Percentiles rank a stretch among this genome's conserved stretches.
Evolutionary conservation across 2,329 filamentous ascomycete genomes (phyloP).

Genomic region (Pyrenochaeta sp.): DNA sequence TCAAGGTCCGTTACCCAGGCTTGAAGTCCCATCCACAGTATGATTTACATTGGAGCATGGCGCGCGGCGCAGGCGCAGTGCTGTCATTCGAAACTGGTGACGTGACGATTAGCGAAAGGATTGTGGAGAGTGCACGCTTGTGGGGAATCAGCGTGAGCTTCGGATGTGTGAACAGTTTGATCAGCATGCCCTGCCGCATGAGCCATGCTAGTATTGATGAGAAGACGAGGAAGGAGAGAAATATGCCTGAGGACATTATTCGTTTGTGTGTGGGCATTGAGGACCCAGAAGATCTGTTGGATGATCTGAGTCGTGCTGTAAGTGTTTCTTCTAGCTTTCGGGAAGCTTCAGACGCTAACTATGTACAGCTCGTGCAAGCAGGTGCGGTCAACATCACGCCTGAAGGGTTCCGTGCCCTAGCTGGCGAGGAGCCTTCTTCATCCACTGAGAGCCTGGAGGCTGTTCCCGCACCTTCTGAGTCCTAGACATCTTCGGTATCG

Average conservation of each 20-base stretch:
- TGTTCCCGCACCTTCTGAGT: conserved; percentile 22
- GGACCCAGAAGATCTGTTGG: conserved; percentile 88
- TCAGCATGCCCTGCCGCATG: conserved; percentile 99
- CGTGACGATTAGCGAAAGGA: conserved; percentile 81
- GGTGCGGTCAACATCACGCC: conserved; percentile 88
- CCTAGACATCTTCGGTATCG: conserved; percentile 4
- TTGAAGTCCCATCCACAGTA: conserved; percentile 96
- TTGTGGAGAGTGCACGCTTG: conserved; percentile 89
- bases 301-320: conserved; percentile 90
- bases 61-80: conserved; percentile 91
- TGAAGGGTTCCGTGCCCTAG: conserved; percentile 77
- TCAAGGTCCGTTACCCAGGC: conserved; percentile 94
- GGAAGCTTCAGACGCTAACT: neutral
- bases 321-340: conserved; percentile 53
- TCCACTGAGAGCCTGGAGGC: conserved; percentile 8
- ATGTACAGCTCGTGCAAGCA: conserved; percentile 77
- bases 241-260: conserved; percentile 97
- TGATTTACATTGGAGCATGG: conserved; percentile 94
- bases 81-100: conserved; percentile 96
- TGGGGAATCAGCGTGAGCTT: conserved; percentile 98
- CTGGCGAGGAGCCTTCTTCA: conserved; percentile 14
- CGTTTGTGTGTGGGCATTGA: conserved; percentile 96
- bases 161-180: conserved; percentile 96
- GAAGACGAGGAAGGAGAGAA: conserved; percentile 74
- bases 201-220: conserved; percentile 98